Conservation (phyloP, 345 rosid genomes). For the Mangifera indica region DNA sequence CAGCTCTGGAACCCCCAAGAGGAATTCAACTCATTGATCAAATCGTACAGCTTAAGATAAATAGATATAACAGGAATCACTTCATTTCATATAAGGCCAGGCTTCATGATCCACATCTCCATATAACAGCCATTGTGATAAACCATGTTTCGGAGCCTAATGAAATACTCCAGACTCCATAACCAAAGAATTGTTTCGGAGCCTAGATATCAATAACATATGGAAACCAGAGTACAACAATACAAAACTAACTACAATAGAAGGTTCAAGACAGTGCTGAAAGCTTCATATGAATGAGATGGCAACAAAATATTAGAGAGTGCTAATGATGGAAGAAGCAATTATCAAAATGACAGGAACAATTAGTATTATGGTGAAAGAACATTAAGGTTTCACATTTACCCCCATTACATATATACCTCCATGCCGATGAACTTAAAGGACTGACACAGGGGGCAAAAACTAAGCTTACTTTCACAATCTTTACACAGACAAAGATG, state of each 20-base stretch:
- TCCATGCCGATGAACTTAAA: constrained; percentile 77
- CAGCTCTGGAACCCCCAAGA: neutral
- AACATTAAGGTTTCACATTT: constrained; percentile 21
- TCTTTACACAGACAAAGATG: constrained; percentile 91
- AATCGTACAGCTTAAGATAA: neutral
- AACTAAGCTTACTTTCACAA: constrained; percentile 80
- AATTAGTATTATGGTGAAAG: constrained; percentile 21
- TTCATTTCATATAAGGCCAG: neutral
- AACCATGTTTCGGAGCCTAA: too few species aligned
- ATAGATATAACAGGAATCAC: too few species aligned
- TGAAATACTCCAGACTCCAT: neutral
- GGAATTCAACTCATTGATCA: too few species aligned
- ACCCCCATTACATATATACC: constrained; percentile 60
- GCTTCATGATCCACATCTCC: neutral
- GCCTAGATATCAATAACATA: neutral
- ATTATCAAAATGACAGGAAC: constrained; percentile 22
- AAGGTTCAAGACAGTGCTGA: neutral
- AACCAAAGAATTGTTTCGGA: too few species aligned
- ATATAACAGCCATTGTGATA: too few species aligned
- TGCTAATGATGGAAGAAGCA: constrained; percentile 12
- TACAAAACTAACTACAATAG: neutral
- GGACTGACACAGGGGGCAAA: constrained; percentile 82
- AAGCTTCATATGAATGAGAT: constrained; percentile 5
- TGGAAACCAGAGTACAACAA: neutral
- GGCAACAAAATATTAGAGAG: neutral